Base-by-base conservation (phyloP, 176 grass and related monocot species). In the Musa beccarii region DNA sequence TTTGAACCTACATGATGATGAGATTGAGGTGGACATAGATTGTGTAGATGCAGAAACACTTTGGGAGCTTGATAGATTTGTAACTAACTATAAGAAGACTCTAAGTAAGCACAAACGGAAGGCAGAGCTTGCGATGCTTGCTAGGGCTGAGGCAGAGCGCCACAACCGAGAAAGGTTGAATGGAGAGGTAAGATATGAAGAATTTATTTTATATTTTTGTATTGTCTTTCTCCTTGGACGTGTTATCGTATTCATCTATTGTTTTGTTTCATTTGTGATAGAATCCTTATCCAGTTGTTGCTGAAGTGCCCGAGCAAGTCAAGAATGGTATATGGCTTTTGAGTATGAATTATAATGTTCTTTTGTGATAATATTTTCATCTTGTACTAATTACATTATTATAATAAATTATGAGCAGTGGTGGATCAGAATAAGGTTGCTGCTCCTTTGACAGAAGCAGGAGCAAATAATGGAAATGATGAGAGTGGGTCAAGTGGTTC, bases 1-100 rank as follows among this genome's bases (percentile, higher is more conserved):
- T 59, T 78, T 98, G 69, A 89, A 74, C 81, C 95, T 89, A 52
- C 84, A 91, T 87, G 95, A 94, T 53, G 95, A 98, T 81, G 95
- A 94, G 75, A 98, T 98, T 87, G 95, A 98, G 81, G 86, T 98
- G 21, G 95, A 98, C 84, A 98, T 98, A 69, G 95, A 98, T 84
- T 94, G 90, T 79, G 86, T 98, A 83, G 95, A 99, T 85, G 79
- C 86, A 24, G 95, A 99, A 78, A 99, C 95, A 23, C 87, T 99
- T 83, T 99, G 95, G 95, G 90, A 99, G 54, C 95, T 99, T 59
- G 95, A 94, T 80, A 85, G 95, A 76, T 99, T 99, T 74, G 95
- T 99, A 34, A 86, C 90, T 21, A 99, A 99, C 83, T 94, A 92
- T 81, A 99, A 89, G 79, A 99, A 99, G 70, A 87, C 89, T 78